Evolutionary conservation across 768 basidiomycete species (phyloP), one percentile per base, ranked within the genome.

Genomic region (Lactarius sanguifluus): DNA sequence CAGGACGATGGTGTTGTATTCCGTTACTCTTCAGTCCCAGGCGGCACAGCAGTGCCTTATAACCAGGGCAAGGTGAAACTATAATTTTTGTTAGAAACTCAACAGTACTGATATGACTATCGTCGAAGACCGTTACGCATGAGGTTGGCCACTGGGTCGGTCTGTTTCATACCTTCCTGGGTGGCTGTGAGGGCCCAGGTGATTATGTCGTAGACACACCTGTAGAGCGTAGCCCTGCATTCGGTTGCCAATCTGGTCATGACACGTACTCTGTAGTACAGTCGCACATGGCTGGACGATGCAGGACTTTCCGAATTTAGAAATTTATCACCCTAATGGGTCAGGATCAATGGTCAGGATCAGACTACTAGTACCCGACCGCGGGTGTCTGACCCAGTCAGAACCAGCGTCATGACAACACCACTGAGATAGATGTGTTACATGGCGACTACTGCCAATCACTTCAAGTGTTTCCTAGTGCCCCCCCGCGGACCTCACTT

Each of bases 131-230:
- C 52, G 70, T 82, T 66, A 83, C 81, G 16, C 85, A 86, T 72
- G 85, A 86, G 73, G 81, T 79, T 57, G 83, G 85, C 20, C 84
- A 86, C 75, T 86, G 85, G 84, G 76, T 84, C 65, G 84, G 85
- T 30, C 77, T 85, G 28, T 85, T 79, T 75, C 84, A 85, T 76
- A 84, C 84, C 41, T 85, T 85, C 82, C 81, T 85, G 71, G 82
- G 82, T 45, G 81, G 82, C 32, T 83, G 81, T 75, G 57, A 40
- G 56, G 59, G 68, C 59, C 66, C 70, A 30, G 83, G 82, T 23
- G 83, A 85, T 71, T 68, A 59, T 36, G 82, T 85, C 64, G 69
- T 70, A 16, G 82, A 84, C 70, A 84, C 82, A 3, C 82, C 83
- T n/a, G 73, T 82, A 25, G 84, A 84, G 72, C 71, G 78, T 3